These are phyloP conservation scores for Pisolithus albus DNA, from an alignment of 768 basidiomycete genomes.

Conservation along the genomic window DNA sequence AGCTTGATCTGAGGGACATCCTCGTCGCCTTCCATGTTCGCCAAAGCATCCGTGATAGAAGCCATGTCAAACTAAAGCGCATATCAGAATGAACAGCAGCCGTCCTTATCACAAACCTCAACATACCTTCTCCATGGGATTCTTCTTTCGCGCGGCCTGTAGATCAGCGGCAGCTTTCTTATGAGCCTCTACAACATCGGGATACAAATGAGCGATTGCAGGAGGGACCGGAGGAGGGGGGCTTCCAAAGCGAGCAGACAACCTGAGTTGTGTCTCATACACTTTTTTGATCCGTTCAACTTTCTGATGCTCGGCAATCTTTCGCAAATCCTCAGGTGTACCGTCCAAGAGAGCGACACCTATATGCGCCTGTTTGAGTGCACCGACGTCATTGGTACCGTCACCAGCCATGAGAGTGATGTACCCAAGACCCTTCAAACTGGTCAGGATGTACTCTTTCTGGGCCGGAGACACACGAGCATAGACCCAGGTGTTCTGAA, in stretches of 20 bases:
- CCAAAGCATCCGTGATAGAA: slow-evolving; percentile 75
- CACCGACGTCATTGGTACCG: slow-evolving; percentile 98
- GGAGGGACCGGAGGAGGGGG: slow-evolving; percentile 90
- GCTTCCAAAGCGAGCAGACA: slow-evolving; percentile 86
- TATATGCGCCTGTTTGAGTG: slow-evolving; percentile 95
- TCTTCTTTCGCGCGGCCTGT: slow-evolving; percentile 62
- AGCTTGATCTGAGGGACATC: slow-evolving; percentile 98
- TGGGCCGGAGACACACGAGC: slow-evolving; percentile 94
- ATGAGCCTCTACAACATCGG: slow-evolving; percentile 87
- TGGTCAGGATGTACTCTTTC: slow-evolving; percentile 93
- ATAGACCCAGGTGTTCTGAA: slow-evolving; percentile 97
- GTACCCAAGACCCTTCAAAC: slow-evolving; percentile 83
- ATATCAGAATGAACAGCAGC: slow-evolving; percentile 8
- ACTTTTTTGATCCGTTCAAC: slow-evolving; percentile 92
- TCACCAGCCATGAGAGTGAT: slow-evolving; percentile 97
- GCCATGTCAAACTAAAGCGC: slow-evolving; percentile 63
- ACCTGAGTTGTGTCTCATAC: slow-evolving; percentile 90
- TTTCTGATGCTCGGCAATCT: slow-evolving; percentile 89
- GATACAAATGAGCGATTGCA: slow-evolving; percentile 80
- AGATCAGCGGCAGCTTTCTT: slow-evolving; percentile 66
- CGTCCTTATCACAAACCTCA: not conserved
- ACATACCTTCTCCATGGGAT: slow-evolving; percentile 86
- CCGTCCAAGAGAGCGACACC: slow-evolving; percentile 92
- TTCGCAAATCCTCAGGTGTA: slow-evolving; percentile 83
- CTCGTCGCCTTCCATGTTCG: slow-evolving; percentile 91